Evolutionary conservation across 2,329 filamentous ascomycete genomes (phyloP).

Genomic region (Sporothrix dimorphospora): DNA sequence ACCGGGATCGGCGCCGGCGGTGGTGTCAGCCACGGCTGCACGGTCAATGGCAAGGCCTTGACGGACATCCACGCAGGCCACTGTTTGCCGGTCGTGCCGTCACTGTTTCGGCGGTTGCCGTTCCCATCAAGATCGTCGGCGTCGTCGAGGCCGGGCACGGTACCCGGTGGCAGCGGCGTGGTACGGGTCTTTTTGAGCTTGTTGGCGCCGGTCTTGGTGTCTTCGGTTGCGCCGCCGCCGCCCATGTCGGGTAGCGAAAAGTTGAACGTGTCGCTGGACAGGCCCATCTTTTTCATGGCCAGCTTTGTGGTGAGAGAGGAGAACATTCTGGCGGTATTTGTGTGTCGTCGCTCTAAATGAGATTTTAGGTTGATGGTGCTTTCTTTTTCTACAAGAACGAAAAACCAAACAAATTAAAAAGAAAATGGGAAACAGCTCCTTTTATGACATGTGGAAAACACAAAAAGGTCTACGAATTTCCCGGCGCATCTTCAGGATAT

Average conservation of each 20-base stretch:
- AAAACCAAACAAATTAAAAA: neutral
- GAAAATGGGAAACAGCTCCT: neutral
- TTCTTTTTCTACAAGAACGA: neutral
- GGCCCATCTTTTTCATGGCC: conserved; percentile 59
- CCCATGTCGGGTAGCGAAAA: conserved; percentile 44
- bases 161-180: conserved; percentile 34
- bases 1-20: conserved; percentile 55
- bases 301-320: conserved; percentile 60
- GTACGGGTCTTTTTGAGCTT: conserved; percentile 40
- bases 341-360: neutral
- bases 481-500: neutral
- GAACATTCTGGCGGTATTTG: conserved; percentile 52
- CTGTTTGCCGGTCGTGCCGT: conserved; percentile 11
- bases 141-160: conserved; percentile 40
- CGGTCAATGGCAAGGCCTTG: conserved; percentile 54
- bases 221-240: conserved; percentile 33
- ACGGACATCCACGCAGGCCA: conserved; percentile 55
- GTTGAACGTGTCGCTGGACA: conserved; percentile 55
- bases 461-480: neutral
- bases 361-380: neutral
- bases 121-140: conserved; percentile 38
- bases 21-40: conserved; percentile 58
- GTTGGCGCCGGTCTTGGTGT: conserved; percentile 27
- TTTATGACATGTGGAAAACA: neutral
- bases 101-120: conserved; percentile 32